phyloP scores from a whole-genome alignment of 441 rosid species.

The Gossypium gossypioides region DNA sequence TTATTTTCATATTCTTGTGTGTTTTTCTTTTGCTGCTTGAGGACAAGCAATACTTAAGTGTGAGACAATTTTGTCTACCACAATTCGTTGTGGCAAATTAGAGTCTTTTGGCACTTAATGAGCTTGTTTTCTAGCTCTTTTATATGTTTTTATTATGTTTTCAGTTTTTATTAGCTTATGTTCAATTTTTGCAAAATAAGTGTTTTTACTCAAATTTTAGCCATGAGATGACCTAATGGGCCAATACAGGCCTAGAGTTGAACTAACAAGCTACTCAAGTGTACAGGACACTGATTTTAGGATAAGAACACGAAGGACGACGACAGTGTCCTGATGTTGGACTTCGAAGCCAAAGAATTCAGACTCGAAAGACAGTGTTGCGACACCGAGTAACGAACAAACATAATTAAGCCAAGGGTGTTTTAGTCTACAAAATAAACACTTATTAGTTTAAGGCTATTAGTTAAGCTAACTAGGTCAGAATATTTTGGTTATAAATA shows the following conservation, averaged over 20 bases:
- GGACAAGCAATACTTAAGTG: not conserved
- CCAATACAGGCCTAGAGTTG: not conserved
- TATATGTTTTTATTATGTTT: not conserved
- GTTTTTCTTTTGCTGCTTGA: not conserved
- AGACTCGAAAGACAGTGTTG: not conserved
- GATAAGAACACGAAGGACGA: not conserved
- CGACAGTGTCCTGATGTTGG: not conserved
- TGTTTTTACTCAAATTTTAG: not conserved
- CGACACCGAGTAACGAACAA: not conserved
- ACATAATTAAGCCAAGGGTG: not conserved
- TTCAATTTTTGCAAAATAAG: not conserved
- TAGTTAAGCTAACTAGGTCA: not conserved
- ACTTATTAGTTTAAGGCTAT: not conserved
- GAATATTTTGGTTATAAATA: not conserved
- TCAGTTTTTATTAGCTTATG: not conserved
- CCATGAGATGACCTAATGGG: not conserved
- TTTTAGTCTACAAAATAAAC: not conserved
- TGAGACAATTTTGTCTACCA: not conserved
- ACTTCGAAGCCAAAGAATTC: not conserved
- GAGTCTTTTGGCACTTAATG: not conserved
- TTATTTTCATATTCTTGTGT: not conserved
- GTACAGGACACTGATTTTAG: not conserved
- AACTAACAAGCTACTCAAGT: not conserved
- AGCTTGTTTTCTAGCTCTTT: not conserved
- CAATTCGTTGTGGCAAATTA: not conserved